phyloP scores from a whole-genome alignment of 139 green algal species.

The Gonium pectorale region DNA sequence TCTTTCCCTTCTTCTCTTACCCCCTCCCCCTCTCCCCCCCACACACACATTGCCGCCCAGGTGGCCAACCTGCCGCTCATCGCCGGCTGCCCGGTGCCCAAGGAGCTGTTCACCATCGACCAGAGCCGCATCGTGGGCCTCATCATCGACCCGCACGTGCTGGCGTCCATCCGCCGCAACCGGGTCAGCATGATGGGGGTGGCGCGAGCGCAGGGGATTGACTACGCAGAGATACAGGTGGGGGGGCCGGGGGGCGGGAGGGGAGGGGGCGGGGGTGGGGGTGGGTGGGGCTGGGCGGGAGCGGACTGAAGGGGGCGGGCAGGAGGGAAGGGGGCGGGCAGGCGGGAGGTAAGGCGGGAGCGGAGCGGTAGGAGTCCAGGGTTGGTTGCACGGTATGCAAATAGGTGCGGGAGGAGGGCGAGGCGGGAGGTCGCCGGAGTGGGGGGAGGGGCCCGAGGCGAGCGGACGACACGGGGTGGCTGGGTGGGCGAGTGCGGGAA shows the following conservation, averaged over 20 bases:
- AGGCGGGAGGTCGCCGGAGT: too few species aligned
- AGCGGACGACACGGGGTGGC: too few species aligned
- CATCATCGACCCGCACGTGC: slow-evolving; percentile 64
- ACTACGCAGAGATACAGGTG: slow-evolving; percentile 59
- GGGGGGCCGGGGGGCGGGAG: neutral
- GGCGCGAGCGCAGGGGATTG: slow-evolving; percentile 26
- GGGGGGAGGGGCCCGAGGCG: too few species aligned
- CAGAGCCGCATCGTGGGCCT: slow-evolving; percentile 68
- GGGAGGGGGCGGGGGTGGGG: neutral
- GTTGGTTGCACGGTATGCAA: too few species aligned
- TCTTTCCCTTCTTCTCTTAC: too few species aligned
- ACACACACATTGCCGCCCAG: slow-evolving; percentile 30
- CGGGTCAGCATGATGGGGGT: slow-evolving; percentile 63
- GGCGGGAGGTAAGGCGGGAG: too few species aligned
- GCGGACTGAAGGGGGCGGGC: too few species aligned
- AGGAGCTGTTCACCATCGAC: slow-evolving; percentile 61
- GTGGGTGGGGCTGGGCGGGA: too few species aligned
- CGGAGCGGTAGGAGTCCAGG: too few species aligned
- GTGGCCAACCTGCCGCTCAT: slow-evolving; percentile 77
- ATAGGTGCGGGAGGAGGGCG: too few species aligned
- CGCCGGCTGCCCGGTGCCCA: slow-evolving; percentile 53
- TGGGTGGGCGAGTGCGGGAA: too few species aligned
- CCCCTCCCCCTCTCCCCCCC: neutral
- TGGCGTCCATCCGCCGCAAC: slow-evolving; percentile 66
- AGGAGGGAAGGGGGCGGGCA: too few species aligned